Conservation (phyloP, 2,329 filamentous ascomycete species). For the Aureobasidium lini region DNA sequence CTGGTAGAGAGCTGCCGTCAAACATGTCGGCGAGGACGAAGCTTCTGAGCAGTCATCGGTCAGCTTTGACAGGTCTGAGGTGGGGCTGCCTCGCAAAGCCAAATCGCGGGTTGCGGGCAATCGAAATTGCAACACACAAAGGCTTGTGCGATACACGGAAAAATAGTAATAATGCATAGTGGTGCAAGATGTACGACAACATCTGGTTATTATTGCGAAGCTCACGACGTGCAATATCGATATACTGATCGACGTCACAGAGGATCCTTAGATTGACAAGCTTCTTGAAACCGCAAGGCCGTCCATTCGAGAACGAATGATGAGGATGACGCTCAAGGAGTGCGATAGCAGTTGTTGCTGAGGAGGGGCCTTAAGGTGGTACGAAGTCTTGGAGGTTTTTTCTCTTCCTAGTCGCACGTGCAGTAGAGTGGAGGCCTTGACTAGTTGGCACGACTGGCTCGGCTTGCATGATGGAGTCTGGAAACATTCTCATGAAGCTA, state of each 20-base stretch:
- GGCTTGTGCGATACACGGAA: not conserved
- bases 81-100: slow-evolving; percentile 10
- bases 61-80: slow-evolving; percentile 10
- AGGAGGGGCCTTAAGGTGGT: slow-evolving; percentile 9
- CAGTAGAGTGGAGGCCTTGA: not conserved
- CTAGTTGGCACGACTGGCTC: slow-evolving; percentile 1
- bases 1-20: slow-evolving; percentile 1
- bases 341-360: not conserved
- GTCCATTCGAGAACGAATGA: not conserved
- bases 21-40: not conserved
- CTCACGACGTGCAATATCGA: not conserved
- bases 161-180: not conserved
- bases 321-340: slow-evolving; percentile 4
- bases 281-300: slow-evolving; percentile 6
- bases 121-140: slow-evolving; percentile 11
- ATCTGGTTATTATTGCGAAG: not conserved
- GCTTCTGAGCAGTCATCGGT: not conserved
- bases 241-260: not conserved
- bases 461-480: not conserved
- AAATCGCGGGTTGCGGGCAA: not conserved
- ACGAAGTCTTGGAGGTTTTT: slow-evolving; percentile 9
- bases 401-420: slow-evolving; percentile 5
- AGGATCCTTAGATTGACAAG: not conserved
- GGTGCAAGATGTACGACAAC: not conserved
- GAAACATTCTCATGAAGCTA: not conserved